Evolutionary conservation across 768 basidiomycete species (phyloP).

Genomic region (Dentipellis fragilis): DNA sequence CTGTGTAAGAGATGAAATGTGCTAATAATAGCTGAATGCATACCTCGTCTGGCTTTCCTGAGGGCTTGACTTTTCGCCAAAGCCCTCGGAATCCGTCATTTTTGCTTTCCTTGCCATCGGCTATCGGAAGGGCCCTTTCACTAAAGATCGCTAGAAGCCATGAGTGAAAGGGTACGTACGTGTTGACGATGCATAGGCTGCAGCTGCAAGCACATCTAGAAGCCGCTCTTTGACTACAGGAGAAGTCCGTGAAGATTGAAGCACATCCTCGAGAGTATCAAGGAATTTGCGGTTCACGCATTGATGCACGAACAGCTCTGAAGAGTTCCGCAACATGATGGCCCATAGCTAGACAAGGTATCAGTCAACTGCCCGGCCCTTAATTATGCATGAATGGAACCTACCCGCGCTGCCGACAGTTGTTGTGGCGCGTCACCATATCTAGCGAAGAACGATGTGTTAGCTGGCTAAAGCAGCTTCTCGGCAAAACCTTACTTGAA

Average conservation of each 20-base stretch:
- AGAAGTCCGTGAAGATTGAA: slow-evolving; percentile 49
- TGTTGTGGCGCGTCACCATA: slow-evolving; percentile 13
- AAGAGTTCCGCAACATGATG: slow-evolving; percentile 78
- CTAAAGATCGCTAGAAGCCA: neutral
- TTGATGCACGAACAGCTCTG: slow-evolving; percentile 60
- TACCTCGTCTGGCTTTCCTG: slow-evolving; percentile 75
- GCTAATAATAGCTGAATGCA: slow-evolving; percentile 11
- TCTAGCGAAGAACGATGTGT: slow-evolving; percentile 2
- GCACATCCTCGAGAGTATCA: slow-evolving; percentile 67
- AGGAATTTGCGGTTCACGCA: slow-evolving; percentile 69
- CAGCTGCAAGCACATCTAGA: slow-evolving; percentile 73
- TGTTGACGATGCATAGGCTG: slow-evolving; percentile 52
- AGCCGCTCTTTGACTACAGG: slow-evolving; percentile 78
- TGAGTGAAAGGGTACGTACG: neutral
- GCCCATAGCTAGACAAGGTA: slow-evolving; percentile 60
- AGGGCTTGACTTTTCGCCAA: slow-evolving; percentile 75
- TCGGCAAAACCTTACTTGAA: slow-evolving; percentile 52
- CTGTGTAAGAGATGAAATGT: neutral
- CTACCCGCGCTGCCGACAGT: slow-evolving; percentile 13
- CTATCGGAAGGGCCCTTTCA: neutral
- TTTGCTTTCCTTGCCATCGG: slow-evolving; percentile 16
- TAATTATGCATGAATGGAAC: neutral
- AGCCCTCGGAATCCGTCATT: slow-evolving; percentile 52
- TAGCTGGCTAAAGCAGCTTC: neutral
- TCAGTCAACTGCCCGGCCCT: neutral